Evolutionary conservation across 2,329 filamentous ascomycete genomes (phyloP), one percentile per base, ranked within the genome.

Genomic region (Podosphaera aphanis): DNA sequence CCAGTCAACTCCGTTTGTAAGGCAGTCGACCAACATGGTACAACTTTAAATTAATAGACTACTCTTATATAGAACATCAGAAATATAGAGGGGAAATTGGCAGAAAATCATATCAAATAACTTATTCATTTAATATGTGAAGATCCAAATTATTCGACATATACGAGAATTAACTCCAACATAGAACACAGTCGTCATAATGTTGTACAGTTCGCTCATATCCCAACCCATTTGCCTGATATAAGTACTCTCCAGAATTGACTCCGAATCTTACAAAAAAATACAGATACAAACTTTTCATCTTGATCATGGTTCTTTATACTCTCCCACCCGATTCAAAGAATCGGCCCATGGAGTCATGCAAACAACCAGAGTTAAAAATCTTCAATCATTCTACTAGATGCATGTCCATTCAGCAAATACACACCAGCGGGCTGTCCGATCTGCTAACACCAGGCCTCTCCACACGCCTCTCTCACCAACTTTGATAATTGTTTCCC

Each of bases 401-500:
- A 33, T 52, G 48, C 58, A 60, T 19, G 52, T 57, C 83, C 83
- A 92, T 65, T 92, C 83, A 0, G 81, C 81, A 67, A 90, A 90
- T n/a, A 92, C 83, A 57, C 83, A 90, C 83, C 83, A 92, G 54
- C 83, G 69, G 39, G 83, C 83, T 49, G 79, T 86, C 46, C 83
- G 71, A 63, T 92, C 83, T 5, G 83, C 83, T 47, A 90, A 66
- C 38, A 92, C 83, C 49, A 92, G 62, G 1, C 81, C 83, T 51
- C 83, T 70, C 83, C 83, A 92, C 15, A 77, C 71, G 2, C 83
- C 83, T 50, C 73, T 71, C 63, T 92, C 83, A 0, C 79, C 81
- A 62, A 83, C 84, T 64, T 92, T 92, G 64, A 92, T 86, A 43
- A 88, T 84, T 5, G 83, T 90, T 65, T 90, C 83, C 83, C 83